Conservation (phyloP, 2,329 filamentous ascomycete genomes). For the Tetracladium maxilliforme region DNA sequence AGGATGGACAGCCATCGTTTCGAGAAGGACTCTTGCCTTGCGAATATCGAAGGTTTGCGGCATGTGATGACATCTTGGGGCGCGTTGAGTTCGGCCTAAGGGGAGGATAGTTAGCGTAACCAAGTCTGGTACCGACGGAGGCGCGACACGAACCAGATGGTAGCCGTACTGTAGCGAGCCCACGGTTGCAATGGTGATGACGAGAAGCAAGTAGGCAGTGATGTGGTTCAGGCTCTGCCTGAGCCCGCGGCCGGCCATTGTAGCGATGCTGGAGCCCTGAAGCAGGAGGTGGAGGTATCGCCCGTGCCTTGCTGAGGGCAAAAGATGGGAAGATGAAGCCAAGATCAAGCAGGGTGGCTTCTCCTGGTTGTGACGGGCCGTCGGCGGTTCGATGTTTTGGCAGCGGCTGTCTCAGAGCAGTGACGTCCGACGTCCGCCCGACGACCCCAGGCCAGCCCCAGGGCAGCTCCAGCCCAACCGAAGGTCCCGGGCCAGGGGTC, state of each 20-base stretch:
- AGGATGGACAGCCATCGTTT: conserved; percentile 10
- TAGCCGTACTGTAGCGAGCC: conserved; percentile 91
- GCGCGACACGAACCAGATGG: conserved; percentile 51
- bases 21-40: conserved; percentile 27
- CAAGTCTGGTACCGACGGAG: conserved; percentile 1
- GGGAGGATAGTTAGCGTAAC: conserved; percentile 2
- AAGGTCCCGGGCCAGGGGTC: too few species aligned
- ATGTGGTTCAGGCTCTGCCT: conserved; percentile 21
- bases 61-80: conserved; percentile 91
- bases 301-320: too few species aligned
- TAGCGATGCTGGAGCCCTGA: background rate
- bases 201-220: conserved; percentile 63
- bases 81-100: conserved; percentile 81
- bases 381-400: too few species aligned
- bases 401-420: too few species aligned
- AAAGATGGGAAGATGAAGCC: too few species aligned
- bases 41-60: too few species aligned
- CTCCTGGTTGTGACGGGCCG: too few species aligned
- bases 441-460: too few species aligned
- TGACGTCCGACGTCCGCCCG: too few species aligned
- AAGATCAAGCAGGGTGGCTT: too few species aligned
- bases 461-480: too few species aligned
- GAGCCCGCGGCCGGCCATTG: conserved; percentile 13
- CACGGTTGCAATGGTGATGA: conserved; percentile 64
- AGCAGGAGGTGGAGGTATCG: background rate